Evolutionary conservation across 805 yeast species (phyloP).

Genomic region (Zygosaccharomyces bailii): DNA sequence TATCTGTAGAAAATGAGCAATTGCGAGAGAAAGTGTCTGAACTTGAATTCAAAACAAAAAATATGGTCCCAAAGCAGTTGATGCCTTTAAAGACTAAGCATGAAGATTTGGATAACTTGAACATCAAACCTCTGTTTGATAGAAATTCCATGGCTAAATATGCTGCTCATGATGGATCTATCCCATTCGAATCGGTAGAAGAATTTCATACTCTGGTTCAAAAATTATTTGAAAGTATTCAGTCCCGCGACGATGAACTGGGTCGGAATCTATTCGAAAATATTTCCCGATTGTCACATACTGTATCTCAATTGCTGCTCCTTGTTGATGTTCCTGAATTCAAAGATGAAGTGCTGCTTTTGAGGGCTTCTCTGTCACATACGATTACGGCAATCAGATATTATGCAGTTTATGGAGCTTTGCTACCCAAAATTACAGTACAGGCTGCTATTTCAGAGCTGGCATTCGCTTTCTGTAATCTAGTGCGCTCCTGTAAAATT

Average conservation of each 20-base stretch:
- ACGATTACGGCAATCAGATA: conserved; percentile 75
- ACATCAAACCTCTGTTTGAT: conserved; percentile 10
- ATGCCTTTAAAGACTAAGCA: background rate
- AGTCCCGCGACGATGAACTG: conserved; percentile 10
- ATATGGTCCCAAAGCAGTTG: background rate
- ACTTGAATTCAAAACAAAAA: conserved; percentile 46
- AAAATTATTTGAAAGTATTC: conserved; percentile 13
- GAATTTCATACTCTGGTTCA: conserved; percentile 11
- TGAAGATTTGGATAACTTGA: background rate
- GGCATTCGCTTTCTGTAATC: conserved; percentile 60
- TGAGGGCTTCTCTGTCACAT: conserved; percentile 69
- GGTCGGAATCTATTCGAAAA: conserved; percentile 25
- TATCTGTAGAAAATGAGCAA: conserved; percentile 35
- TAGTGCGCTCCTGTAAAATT: conserved; percentile 37
- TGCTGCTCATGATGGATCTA: conserved; percentile 17
- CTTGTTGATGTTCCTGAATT: conserved; percentile 27
- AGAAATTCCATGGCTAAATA: conserved; percentile 13
- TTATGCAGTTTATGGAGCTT: conserved; percentile 56
- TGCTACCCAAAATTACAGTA: conserved; percentile 66
- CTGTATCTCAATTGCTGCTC: conserved; percentile 20
- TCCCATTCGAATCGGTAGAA: conserved; percentile 18
- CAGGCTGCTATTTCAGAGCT: conserved; percentile 76
- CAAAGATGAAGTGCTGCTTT: conserved; percentile 44
- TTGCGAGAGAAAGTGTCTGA: conserved; percentile 39
- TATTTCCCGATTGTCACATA: conserved; percentile 26